These are phyloP conservation scores for Blastobotrys peoriensis DNA, from an alignment of 805 yeast genomes.

Conservation along the genomic window DNA sequence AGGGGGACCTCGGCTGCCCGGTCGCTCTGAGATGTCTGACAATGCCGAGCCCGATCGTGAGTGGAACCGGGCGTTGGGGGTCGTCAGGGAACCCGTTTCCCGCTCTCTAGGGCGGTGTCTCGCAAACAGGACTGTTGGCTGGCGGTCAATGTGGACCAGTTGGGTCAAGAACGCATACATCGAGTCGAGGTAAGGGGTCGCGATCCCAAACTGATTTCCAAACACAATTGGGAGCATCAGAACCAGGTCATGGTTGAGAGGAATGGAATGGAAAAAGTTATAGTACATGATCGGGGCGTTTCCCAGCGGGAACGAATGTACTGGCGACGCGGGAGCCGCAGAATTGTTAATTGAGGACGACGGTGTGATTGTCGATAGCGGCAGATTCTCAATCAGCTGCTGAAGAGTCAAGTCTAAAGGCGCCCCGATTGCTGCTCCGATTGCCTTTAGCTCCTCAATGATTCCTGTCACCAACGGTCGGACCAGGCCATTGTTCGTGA, in stretches of 20 bases:
- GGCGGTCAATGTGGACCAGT: conserved; percentile 24
- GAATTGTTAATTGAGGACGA: conserved; percentile 1
- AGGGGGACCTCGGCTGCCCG: conserved; percentile 5
- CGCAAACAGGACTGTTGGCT: conserved; percentile 2
- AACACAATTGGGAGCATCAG: conserved; percentile 79
- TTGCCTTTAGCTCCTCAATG: conserved; percentile 64
- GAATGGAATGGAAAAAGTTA: conserved; percentile 53
- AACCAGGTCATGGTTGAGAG: conserved; percentile 65
- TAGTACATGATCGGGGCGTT: conserved; percentile 57
- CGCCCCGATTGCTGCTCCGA: conserved; percentile 42
- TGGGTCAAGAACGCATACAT: conserved; percentile 52
- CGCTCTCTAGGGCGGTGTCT: conserved; percentile 6
- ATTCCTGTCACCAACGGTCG: conserved; percentile 81
- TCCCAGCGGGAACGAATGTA: not conserved
- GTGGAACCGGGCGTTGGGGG: conserved; percentile 2
- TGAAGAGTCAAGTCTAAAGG: conserved; percentile 2
- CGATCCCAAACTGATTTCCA: conserved; percentile 82
- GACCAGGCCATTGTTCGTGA: conserved; percentile 59
- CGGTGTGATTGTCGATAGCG: conserved; percentile 4
- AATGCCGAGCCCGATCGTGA: conserved; percentile 5
- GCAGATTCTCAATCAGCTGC: conserved; percentile 2
- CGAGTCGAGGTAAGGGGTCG: conserved; percentile 87
- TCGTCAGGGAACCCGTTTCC: conserved; percentile 6
- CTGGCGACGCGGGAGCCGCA: not conserved
- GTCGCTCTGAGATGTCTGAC: conserved; percentile 1